Evolutionary conservation across 108 stramenopile genomes (phyloP).

Genomic region (Aurantiochytrium sp.): DNA sequence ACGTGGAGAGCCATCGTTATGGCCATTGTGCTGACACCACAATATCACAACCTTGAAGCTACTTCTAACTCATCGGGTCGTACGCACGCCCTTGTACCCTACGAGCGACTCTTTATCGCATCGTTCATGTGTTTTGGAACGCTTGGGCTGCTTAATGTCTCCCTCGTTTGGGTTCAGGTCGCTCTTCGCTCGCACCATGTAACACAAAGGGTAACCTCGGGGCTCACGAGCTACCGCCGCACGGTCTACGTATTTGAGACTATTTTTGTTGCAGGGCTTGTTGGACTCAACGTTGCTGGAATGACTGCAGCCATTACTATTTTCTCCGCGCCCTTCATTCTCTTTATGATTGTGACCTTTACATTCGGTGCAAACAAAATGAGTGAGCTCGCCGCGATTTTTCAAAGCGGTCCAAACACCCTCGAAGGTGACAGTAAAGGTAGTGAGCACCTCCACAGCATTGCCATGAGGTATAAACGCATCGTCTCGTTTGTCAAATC

Average conservation of each 20-base stretch:
- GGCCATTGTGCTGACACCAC: not conserved
- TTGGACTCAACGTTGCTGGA: not conserved
- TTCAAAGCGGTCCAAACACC: not conserved
- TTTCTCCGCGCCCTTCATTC: not conserved
- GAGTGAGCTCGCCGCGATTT: not conserved
- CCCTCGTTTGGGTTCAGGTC: not conserved
- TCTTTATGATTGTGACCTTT: not conserved
- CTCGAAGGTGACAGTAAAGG: no score
- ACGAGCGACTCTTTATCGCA: not conserved
- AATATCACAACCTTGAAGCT: not conserved
- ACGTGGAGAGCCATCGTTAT: not conserved
- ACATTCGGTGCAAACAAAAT: not conserved
- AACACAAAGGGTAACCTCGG: not conserved
- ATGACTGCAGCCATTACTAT: not conserved
- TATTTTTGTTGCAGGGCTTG: not conserved
- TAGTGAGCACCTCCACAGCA: no score
- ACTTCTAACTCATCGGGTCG: not conserved
- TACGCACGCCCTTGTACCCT: not conserved
- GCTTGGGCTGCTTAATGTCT: not conserved
- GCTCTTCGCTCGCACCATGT: not conserved
- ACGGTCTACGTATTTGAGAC: not conserved
- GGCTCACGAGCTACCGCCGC: not conserved
- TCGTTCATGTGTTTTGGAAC: not conserved
- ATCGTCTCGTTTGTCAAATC: no score
- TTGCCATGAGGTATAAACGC: no score